Conservation (phyloP, 1,284 basidiomycete genomes). For the Apiotrichum laibachii region DNA sequence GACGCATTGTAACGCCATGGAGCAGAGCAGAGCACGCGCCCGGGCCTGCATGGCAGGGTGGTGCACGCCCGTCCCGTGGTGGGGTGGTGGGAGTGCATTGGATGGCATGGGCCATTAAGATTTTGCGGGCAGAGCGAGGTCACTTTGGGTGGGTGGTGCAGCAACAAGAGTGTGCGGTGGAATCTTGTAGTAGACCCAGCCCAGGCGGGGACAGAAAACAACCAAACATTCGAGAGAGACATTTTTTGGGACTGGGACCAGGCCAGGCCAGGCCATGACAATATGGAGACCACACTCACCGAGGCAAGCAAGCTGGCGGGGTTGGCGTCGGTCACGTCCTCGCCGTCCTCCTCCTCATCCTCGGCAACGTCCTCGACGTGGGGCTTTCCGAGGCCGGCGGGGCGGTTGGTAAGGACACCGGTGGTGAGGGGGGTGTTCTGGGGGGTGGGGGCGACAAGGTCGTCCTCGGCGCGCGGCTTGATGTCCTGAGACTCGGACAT, state of each 20-base stretch:
- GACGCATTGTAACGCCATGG: background rate
- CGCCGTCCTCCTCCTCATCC: conserved; percentile 52
- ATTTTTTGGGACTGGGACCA: background rate
- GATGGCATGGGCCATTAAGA: background rate
- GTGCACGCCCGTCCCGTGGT: too few species aligned
- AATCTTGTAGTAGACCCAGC: too few species aligned
- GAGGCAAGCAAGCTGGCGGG: conserved; percentile 49
- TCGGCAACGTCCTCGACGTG: conserved; percentile 68
- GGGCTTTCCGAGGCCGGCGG: conserved; percentile 62
- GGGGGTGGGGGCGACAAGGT: conserved; percentile 64
- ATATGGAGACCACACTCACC: conserved; percentile 44
- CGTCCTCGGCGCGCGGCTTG: conserved; percentile 34
- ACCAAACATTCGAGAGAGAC: too few species aligned
- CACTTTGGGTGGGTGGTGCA: too few species aligned
- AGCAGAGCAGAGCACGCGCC: background rate
- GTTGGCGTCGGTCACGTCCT: conserved; percentile 54
- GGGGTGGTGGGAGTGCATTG: too few species aligned
- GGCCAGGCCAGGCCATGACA: background rate
- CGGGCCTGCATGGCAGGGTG: background rate
- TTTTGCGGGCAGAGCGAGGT: background rate
- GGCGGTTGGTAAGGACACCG: conserved; percentile 63
- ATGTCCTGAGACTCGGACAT: conserved; percentile 48
- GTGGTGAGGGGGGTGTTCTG: conserved; percentile 75
- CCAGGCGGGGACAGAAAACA: too few species aligned
- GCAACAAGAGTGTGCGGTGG: too few species aligned